Conservation (phyloP, 805 yeast genomes). For the Candida odintsovae region DNA sequence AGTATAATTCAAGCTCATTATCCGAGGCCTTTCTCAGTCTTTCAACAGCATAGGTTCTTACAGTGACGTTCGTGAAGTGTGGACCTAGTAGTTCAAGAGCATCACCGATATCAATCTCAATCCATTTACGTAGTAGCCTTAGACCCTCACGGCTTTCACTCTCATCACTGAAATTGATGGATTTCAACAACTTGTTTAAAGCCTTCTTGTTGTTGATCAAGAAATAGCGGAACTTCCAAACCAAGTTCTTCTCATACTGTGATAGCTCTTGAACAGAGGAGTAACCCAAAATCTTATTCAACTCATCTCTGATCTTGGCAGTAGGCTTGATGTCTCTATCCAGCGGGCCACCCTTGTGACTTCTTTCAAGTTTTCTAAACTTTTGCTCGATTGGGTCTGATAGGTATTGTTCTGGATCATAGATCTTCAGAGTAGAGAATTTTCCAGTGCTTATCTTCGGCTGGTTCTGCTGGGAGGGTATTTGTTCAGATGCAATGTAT, state of each 20-base stretch:
- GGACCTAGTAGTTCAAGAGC: conserved; percentile 83
- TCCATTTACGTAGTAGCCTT: conserved; percentile 63
- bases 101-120: conserved; percentile 75
- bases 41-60: conserved; percentile 84
- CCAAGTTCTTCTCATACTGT: conserved; percentile 76
- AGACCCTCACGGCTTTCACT: conserved; percentile 75
- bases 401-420: conserved; percentile 63
- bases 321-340: conserved; percentile 89
- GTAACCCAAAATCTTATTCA: conserved; percentile 60
- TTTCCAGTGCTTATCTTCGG: conserved; percentile 26
- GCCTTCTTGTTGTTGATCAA: conserved; percentile 61
- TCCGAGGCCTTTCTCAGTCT: conserved; percentile 73
- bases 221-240: conserved; percentile 90
- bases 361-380: conserved; percentile 77
- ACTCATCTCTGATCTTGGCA: conserved; percentile 70
- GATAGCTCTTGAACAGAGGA: conserved; percentile 81
- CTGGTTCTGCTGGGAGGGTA: conserved; percentile 15
- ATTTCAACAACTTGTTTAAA: conserved; percentile 76
- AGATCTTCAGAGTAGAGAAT: conserved; percentile 35
- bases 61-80: conserved; percentile 62
- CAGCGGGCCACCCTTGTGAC: conserved; percentile 66
- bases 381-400: conserved; percentile 87
- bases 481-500: conserved; percentile 41
- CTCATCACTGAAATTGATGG: conserved; percentile 85
- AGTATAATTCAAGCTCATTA: conserved; percentile 71